Percentiles rank a stretch among this genome's conserved stretches.
Conservation (phyloP, 495 filamentous ascomycete species). For the Parathielavia appendiculata region DNA sequence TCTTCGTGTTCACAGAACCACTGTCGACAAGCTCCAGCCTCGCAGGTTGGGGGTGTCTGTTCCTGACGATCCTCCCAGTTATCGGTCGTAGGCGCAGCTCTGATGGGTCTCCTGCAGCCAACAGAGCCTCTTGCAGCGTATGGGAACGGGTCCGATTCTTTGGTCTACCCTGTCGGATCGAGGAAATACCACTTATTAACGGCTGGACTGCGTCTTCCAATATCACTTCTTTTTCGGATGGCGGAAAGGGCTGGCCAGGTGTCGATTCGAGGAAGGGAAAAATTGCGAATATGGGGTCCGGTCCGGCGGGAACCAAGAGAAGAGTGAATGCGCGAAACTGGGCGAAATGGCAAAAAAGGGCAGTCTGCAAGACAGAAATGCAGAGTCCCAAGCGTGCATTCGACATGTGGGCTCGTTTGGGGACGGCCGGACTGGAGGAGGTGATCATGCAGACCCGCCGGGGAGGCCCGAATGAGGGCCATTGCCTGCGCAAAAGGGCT, state of each 20-base stretch:
- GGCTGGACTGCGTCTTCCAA: background rate
- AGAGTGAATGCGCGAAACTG: constrained; percentile 12
- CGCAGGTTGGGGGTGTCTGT: constrained; percentile 16
- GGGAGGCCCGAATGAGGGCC: constrained; percentile 26
- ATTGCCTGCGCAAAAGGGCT: constrained; percentile 11
- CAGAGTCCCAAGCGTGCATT: constrained; percentile 10
- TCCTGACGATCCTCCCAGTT: constrained; percentile 17
- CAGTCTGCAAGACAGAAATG: constrained; percentile 2
- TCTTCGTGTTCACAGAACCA: background rate
- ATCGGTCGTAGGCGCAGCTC: constrained; percentile 20
- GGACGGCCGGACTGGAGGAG: constrained; percentile 24
- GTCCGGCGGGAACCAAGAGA: constrained; percentile 3
- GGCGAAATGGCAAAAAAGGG: constrained; percentile 6
- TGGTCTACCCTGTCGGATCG: constrained; percentile 18
- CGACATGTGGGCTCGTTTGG: constrained; percentile 22
- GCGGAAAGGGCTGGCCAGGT: constrained; percentile 12
- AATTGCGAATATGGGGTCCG: background rate
- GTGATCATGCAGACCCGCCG: constrained; percentile 33
- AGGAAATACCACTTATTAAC: background rate
- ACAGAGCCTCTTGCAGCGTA: constrained; percentile 24
- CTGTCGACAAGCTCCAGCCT: background rate
- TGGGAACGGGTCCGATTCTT: constrained; percentile 24
- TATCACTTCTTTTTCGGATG: background rate
- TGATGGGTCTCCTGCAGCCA: constrained; percentile 24
- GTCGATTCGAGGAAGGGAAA: constrained; percentile 13